phyloP scores from a whole-genome alignment of 176 grass and related monocot species.

The Themeda triandra region DNA sequence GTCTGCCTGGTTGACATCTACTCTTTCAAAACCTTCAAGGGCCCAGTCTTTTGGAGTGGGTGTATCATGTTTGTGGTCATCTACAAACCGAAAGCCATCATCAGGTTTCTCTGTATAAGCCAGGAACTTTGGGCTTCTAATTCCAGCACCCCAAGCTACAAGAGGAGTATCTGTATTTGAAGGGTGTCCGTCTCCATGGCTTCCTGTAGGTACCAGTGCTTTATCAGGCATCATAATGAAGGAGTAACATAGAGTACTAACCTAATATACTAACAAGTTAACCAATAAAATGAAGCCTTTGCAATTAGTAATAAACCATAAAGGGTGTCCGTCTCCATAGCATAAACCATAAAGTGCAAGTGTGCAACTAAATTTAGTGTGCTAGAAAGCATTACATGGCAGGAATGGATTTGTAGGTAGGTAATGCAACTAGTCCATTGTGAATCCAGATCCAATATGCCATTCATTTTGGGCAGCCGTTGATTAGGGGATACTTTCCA shows the following conservation, averaged over 20 bases:
- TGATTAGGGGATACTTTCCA: background rate
- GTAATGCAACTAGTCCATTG: background rate
- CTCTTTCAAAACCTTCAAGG: conserved; percentile 83
- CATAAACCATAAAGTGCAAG: background rate
- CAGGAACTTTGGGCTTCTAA: conserved; percentile 66
- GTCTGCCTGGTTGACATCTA: conserved; percentile 97
- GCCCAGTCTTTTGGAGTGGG: conserved; percentile 77
- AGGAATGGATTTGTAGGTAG: background rate
- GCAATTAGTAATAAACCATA: conserved; percentile 12
- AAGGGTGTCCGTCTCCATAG: too few relatives aligned
- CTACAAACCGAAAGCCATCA: conserved; percentile 88
- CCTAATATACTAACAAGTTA: background rate
- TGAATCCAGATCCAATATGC: background rate
- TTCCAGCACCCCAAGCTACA: conserved; percentile 92
- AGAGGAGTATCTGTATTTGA: conserved; percentile 93
- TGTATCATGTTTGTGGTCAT: conserved; percentile 87
- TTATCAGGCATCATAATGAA: conserved; percentile 15
- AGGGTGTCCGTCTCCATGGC: conserved; percentile 95
- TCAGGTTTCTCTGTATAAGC: conserved; percentile 58
- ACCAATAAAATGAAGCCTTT: conserved; percentile 18
- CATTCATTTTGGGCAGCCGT: background rate
- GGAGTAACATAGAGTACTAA: background rate
- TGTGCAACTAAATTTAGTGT: conserved; percentile 10
- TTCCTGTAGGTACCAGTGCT: conserved; percentile 56
- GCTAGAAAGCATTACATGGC: conserved; percentile 3